A percentile compares a stretch with the other conserved stretches of the same genome.
phyloP scores from a whole-genome alignment of 2,329 filamentous ascomycete species.

The Xylariaceae sp. region DNA sequence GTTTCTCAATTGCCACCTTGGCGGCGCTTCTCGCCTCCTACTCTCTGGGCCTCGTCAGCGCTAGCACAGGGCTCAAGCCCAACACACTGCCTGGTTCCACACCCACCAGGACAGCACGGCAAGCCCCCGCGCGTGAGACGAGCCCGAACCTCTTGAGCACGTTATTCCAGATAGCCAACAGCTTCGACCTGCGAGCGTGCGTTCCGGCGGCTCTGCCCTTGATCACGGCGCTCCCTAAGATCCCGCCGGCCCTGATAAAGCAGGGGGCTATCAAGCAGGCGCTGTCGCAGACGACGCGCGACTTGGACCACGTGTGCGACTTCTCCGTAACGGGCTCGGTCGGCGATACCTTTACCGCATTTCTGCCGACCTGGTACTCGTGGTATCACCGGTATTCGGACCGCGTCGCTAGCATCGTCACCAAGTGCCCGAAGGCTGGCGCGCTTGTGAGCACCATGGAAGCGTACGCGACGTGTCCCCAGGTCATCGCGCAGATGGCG shows the following conservation, averaged over 20 bases:
- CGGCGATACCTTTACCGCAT: conserved; percentile 22
- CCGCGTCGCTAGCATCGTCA: conserved; percentile 19
- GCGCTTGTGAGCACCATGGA: conserved; percentile 22
- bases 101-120: conserved; percentile 11
- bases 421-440: conserved; percentile 20
- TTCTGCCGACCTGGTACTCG: conserved; percentile 26
- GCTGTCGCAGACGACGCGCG: conserved; percentile 27
- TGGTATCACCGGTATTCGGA: conserved; percentile 25
- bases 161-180: conserved; percentile 19
- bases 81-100: conserved; percentile 9
- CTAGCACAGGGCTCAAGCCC: conserved; percentile 13
- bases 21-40: conserved; percentile 14
- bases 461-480: conserved; percentile 20
- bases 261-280: conserved; percentile 25
- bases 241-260: conserved; percentile 22
- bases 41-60: conserved; percentile 3
- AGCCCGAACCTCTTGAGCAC: conserved; percentile 15
- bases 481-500: conserved; percentile 13
- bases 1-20: conserved; percentile 6
- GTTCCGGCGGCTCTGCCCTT: conserved; percentile 25
- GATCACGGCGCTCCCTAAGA: conserved; percentile 22
- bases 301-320: conserved; percentile 24
- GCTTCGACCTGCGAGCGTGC: conserved; percentile 22
- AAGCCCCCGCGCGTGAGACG: conserved; percentile 12
- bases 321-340: conserved; percentile 26